Evolutionary conservation across 2,329 filamentous ascomycete genomes (phyloP).

Genomic region (Fusarium verticillioides): DNA sequence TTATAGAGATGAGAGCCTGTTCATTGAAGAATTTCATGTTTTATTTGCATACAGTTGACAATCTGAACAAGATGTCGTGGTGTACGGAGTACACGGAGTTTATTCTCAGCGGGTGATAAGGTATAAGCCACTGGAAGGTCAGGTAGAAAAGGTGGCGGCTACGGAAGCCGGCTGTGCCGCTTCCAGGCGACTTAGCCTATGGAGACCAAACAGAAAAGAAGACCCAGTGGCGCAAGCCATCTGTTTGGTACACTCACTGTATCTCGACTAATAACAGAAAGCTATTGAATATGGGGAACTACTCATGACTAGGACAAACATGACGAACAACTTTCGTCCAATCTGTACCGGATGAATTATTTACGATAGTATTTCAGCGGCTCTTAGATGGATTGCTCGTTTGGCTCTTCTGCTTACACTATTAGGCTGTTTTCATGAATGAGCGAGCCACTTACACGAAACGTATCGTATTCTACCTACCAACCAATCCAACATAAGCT

Average conservation of each 20-base stretch:
- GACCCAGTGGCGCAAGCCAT: not conserved
- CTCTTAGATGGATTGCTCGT: not conserved
- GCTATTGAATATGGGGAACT: not conserved
- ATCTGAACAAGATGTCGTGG: not conserved
- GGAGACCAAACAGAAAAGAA: not conserved
- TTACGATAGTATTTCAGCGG: not conserved
- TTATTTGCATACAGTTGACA: not conserved
- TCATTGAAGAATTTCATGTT: not conserved
- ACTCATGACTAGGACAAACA: not conserved
- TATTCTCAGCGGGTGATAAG: not conserved
- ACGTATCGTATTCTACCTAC: not conserved
- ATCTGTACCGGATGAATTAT: not conserved
- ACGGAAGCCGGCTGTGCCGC: conserved; percentile 31
- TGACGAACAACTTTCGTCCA: not conserved
- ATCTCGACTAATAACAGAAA: not conserved
- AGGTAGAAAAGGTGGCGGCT: conserved; percentile 14
- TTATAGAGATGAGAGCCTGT: not conserved
- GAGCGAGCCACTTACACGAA: conserved; percentile 1
- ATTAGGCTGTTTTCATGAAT: not conserved
- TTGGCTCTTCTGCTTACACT: not conserved
- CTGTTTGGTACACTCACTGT: conserved; percentile 11
- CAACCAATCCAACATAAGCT: not conserved
- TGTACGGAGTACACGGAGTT: not conserved
- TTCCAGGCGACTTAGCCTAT: conserved; percentile 5
- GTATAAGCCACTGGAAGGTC: conserved; percentile 18